Conservation (phyloP, 805 yeast species). For the Nakazawaea holstii region DNA sequence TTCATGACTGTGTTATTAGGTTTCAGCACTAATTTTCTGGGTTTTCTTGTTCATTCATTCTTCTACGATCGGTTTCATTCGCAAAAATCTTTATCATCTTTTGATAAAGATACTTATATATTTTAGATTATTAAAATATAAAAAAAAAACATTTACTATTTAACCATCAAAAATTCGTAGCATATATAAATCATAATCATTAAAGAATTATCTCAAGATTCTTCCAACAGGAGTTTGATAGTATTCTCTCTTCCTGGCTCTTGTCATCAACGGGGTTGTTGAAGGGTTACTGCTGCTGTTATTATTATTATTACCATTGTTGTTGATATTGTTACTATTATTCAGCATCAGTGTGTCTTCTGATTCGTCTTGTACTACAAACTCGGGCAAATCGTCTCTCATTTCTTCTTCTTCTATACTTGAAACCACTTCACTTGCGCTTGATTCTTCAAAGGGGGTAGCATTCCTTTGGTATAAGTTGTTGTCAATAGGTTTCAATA, state of each 20-base stretch:
- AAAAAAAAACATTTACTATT: background rate
- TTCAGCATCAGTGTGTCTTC: conserved; percentile 7
- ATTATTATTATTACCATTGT: no score
- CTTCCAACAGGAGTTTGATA: conserved; percentile 10
- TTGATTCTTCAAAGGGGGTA: background rate
- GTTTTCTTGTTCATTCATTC: conserved; percentile 21
- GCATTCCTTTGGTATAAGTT: background rate
- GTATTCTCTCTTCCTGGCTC: conserved; percentile 5
- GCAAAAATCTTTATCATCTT: background rate
- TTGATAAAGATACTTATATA: no score
- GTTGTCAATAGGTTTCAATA: conserved; percentile 2
- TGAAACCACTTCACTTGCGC: background rate
- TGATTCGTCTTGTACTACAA: conserved; percentile 3
- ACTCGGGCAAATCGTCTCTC: background rate
- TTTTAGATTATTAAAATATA: no score
- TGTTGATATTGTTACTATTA: background rate
- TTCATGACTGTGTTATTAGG: conserved; percentile 12
- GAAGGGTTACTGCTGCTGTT: background rate
- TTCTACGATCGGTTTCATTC: conserved; percentile 24
- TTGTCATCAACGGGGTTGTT: conserved; percentile 5
- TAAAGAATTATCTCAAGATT: conserved; percentile 1
- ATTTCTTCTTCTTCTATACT: background rate
- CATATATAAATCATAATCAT: background rate
- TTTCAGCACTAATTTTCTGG: background rate
- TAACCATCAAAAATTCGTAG: background rate